Base-by-base conservation (phyloP, 1,284 basidiomycete genomes). In the Dichomitus squalens region DNA sequence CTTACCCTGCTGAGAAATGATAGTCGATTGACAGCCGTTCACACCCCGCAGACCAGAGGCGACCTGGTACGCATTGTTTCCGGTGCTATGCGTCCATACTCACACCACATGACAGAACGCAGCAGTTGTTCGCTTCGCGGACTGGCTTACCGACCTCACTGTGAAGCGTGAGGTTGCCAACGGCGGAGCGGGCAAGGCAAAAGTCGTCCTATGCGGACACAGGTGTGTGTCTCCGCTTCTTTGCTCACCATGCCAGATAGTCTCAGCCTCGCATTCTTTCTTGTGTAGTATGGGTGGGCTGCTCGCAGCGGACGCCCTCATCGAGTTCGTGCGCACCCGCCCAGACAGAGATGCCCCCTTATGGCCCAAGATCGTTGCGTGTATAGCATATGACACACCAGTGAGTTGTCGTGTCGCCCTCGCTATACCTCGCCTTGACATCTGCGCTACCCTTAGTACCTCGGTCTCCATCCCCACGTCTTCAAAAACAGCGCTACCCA, bases 381-480 rank as follows among this genome's bases (percentile, higher is more conserved):
- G 88, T 60, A 76, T 93, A 56, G 91, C 95, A 1, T 97, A 90
- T 69, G 96, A 98, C 69, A 96, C 96, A 1, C 96, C 95, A 7
- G 93, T 93, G 73, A 67, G 88, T 70, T 12, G 1, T 35, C 12
- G 31, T 18, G 6, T 40, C 16, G 7, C n/a, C 25, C 31, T 16
- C 20, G 4, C 14, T 1, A 3, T 41, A 4, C 29, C 44, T 11
- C 29, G 5, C 4, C n/a, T 12, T 39, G 6, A 1, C 33, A 4
- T 7, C 14, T 31, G 47, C 27, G 12, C 57, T 64, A 46, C 48
- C 44, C 46, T 36, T 58, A 95, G 92, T 96, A 90, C 71, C 82
- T 93, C 25, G 94, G 94, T 11, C 77, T 98, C 9, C 88, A 97
- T 67, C 95, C 95, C 0, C 79, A 80, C 54, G 87, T 95, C 11